Base-by-base conservation (phyloP, 2,329 filamentous ascomycete genomes). In the Ustilaginoidea virens region DNA sequence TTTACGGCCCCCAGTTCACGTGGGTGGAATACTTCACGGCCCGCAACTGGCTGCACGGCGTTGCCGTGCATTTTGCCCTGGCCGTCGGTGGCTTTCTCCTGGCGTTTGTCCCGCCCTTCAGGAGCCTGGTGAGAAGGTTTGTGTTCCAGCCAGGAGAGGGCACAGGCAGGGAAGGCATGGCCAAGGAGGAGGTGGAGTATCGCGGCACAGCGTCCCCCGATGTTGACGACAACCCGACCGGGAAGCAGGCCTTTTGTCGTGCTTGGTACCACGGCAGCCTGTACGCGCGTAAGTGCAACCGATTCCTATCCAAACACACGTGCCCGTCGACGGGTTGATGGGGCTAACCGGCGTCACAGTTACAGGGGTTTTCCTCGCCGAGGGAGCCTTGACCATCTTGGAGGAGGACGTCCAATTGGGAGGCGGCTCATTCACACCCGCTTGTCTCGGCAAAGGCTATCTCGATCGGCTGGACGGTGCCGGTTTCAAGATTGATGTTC, bases 381-480 rank as follows among this genome's bases (percentile, higher is more conserved):
- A 82, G 41, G 78, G 66, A 9, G 79, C 77, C 4, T 53, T 67
- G 22, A 71, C 72, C 0, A 56, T 86, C 18, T 53, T 83, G 11
- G 60, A 76, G 33, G 74, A 78, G 22, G 62, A 73, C 10, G 53
- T 69, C 9, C 49, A 61, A 20, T 53, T 81, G 9, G 60, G 60
- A 2, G 79, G 79, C 12, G 80, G 79, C 3, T 55, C 82, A 15
- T 69, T 80, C 36, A 86, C 80, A 2, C 73, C 80, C 1, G 75
- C 79, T 1, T 78, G 69, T 30, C 54, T 86, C 3, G 80, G 80
- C 1, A 70, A 76, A 39, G 55, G 61, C 7, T 78, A 70, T 43
- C 56, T 83, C 34, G 69, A 82, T 42, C 61, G 74, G 10, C 42
- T 81, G 23, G 55, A 66, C 20, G 58, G 61, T 19, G 63, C 58